These are phyloP conservation scores for Inga oerstediana DNA, from an alignment of 306 rosid species.

Conservation along the genomic window DNA sequence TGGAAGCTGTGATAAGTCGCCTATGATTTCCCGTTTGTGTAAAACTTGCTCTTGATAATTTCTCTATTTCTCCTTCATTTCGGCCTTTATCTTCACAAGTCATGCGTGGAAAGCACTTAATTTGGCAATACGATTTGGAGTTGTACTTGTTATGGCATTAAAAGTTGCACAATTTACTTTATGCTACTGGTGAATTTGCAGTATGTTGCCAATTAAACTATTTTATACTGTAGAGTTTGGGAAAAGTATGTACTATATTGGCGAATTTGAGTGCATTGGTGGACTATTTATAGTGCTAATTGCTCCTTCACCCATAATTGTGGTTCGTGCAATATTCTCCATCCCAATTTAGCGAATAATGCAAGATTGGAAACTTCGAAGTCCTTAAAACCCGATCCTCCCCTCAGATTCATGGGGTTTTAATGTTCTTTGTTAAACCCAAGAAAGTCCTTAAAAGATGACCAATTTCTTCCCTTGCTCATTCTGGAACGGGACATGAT, in stretches of 20 bases:
- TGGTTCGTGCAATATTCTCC: too few species aligned
- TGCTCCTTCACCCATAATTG: too few species aligned
- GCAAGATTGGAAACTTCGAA: too few species aligned
- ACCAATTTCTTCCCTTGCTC: too few species aligned
- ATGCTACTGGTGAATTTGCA: background rate
- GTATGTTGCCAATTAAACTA: background rate
- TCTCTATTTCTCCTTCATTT: background rate
- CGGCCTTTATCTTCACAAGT: background rate
- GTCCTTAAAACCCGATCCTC: too few species aligned
- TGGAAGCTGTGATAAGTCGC: slow-evolving; percentile 89
- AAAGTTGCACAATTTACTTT: background rate
- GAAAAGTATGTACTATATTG: background rate
- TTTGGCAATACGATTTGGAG: background rate
- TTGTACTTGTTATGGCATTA: background rate
- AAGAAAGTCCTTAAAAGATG: too few species aligned
- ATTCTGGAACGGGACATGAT: too few species aligned
- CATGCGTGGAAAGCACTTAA: background rate
- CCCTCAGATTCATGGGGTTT: too few species aligned
- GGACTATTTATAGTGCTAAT: too few species aligned
- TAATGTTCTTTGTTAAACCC: too few species aligned
- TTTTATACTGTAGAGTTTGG: background rate
- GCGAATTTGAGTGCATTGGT: too few species aligned
- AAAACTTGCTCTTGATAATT: background rate
- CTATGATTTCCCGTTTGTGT: slow-evolving; percentile 44
- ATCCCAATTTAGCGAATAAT: too few species aligned